A percentile compares a stretch with the other conserved stretches of the same genome.
Evolutionary conservation across 2,329 filamentous ascomycete genomes (phyloP).

Genomic region (Botrytis byssoidea): DNA sequence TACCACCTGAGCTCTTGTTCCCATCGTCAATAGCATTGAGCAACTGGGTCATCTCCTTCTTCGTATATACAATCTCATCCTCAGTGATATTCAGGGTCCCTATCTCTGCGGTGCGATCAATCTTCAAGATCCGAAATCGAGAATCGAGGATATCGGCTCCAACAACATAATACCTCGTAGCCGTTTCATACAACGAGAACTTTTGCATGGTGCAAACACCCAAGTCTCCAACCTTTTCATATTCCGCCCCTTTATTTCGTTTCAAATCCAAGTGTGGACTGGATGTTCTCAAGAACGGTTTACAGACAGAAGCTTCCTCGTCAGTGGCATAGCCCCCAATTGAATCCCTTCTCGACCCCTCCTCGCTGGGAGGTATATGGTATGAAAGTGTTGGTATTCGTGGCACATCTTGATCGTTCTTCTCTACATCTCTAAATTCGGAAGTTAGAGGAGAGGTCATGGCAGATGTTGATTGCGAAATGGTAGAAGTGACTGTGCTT

Average conservation of each 20-base stretch:
- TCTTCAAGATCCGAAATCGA: slow-evolving; percentile 88
- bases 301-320: slow-evolving; percentile 57
- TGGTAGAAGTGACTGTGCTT: slow-evolving; percentile 29
- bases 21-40: slow-evolving; percentile 93
- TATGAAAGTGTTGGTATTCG: slow-evolving; percentile 35
- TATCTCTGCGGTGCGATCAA: slow-evolving; percentile 81
- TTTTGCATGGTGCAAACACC: slow-evolving; percentile 75
- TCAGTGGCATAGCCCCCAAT: slow-evolving; percentile 49
- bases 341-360: slow-evolving; percentile 27
- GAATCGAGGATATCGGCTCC: slow-evolving; percentile 88
- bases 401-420: slow-evolving; percentile 30
- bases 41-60: slow-evolving; percentile 89
- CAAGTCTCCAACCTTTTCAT: slow-evolving; percentile 43
- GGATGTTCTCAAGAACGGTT: slow-evolving; percentile 55
- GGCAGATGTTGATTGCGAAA: slow-evolving; percentile 36
- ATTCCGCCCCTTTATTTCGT: slow-evolving; percentile 36
- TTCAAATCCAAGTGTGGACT: slow-evolving; percentile 44
- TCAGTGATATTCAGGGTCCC: slow-evolving; percentile 82
- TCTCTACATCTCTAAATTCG: slow-evolving; percentile 31
- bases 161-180: slow-evolving; percentile 89
- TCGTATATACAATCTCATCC: slow-evolving; percentile 91
- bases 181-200: slow-evolving; percentile 96
- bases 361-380: slow-evolving; percentile 27
- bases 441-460: slow-evolving; percentile 38
- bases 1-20: slow-evolving; percentile 83